phyloP scores from a whole-genome alignment of 768 basidiomycete genomes.

The Amanita pallidorosea region DNA sequence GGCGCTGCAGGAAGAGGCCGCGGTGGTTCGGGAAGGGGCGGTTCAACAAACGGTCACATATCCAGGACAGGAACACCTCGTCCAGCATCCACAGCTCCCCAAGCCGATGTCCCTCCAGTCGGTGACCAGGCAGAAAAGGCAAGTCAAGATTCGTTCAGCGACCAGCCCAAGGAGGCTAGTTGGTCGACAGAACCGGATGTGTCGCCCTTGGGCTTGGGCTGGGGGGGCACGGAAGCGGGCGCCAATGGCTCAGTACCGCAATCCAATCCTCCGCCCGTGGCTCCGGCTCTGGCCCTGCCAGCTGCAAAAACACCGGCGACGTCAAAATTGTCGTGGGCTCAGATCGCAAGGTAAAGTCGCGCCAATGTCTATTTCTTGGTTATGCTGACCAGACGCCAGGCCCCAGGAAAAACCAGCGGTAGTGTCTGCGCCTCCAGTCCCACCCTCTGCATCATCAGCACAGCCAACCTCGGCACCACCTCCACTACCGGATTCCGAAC shows the following conservation, averaged over 20 bases:
- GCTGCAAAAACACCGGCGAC: slow-evolving; percentile 52
- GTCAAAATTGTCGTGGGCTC: slow-evolving; percentile 79
- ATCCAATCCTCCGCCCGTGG: slow-evolving; percentile 11
- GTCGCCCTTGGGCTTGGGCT: slow-evolving; percentile 21
- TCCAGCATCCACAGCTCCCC: slow-evolving; percentile 13
- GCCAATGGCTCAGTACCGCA: slow-evolving; percentile 28
- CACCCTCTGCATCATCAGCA: slow-evolving; percentile 21
- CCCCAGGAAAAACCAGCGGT: slow-evolving; percentile 53
- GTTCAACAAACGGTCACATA: slow-evolving; percentile 29
- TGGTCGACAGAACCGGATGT: slow-evolving; percentile 25
- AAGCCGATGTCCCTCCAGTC: slow-evolving; percentile 14
- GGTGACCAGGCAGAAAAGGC: slow-evolving; percentile 17
- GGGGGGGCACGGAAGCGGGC: slow-evolving; percentile 23
- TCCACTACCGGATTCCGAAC: slow-evolving; percentile 13
- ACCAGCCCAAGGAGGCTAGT: slow-evolving; percentile 19
- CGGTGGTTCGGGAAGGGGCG: slow-evolving; percentile 34
- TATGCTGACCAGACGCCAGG: slow-evolving; percentile 19
- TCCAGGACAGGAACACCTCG: slow-evolving; percentile 24
- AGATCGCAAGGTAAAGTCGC: slow-evolving; percentile 57
- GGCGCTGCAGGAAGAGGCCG: slow-evolving; percentile 38
- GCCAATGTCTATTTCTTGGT: background rate
- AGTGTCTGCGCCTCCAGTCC: slow-evolving; percentile 24
- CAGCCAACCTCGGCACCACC: slow-evolving; percentile 2
- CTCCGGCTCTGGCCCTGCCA: slow-evolving; percentile 14
- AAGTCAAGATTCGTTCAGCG: slow-evolving; percentile 11